Base-by-base conservation (phyloP, 129 eudicot genomes). In the Tagetes patula region DNA sequence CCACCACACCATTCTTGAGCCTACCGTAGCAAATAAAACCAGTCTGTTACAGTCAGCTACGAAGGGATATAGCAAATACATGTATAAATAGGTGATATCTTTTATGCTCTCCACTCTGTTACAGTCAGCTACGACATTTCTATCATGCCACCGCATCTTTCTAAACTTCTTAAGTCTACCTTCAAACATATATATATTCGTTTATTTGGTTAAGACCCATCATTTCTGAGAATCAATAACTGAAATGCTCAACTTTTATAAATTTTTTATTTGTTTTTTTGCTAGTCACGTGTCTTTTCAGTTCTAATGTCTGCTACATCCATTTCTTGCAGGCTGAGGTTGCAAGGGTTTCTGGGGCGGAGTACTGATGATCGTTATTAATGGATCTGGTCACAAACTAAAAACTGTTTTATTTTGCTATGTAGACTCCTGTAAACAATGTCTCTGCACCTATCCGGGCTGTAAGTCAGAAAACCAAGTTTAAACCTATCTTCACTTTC, bases 311-410 rank as follows among this genome's bases (percentile, higher is more conserved):
- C 37, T 34, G 58, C 34, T 69, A 36, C 20, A 69, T 75, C 20
- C 33, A 8, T 48, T 42, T 65, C 14, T 54, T 42, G 64, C 77
- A 80, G 84, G 84, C 77, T 5, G 80, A 80, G 69, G 84, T 80
- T 0, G 84, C 80, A 14, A 80, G 72, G 61, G 72, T 80, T 61
- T 75, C 84, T 0, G 80, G 80, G n/a, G n/a, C n/a, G 79, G 79
- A 67, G 45, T 75, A 67, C 68, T 79, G 69, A 69, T 55, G 69
- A 76, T 67, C 39, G 4, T 66, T 46, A 60, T 40, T 42, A 32
- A 46, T 47, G 14, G 52, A 61, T 6, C 62, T 46, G 43, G 32
- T 75, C 41, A 30, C 61, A 27, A 32, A n/a, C 34, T 60, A 56
- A 27, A 6, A 65, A 2, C 54, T 48, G 8, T 63, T 50, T 56